Evolutionary conservation across 331 rosid species (phyloP), one percentile per base, ranked within the genome.

Genomic region (Erythrophleum ivorense): DNA sequence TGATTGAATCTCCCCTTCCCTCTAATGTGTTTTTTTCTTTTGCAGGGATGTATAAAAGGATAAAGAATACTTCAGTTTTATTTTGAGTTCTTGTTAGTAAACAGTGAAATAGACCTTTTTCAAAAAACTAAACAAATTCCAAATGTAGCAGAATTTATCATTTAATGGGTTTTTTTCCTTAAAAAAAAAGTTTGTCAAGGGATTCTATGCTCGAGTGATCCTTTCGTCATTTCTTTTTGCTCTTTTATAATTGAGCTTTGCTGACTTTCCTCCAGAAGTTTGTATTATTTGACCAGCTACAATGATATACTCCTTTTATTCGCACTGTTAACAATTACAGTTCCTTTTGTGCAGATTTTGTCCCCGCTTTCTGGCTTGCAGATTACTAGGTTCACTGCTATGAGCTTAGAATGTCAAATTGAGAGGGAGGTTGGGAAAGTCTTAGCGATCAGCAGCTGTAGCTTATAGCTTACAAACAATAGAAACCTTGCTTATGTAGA

Each of bases 401-500:
- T 29, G 43, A 29, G 16, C n/a, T 60, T 16, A 29, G 70, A 1
- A 16, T 41, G 31, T 58, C 10, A 75, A 58, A 11, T 54, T 38
- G 81, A 75, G 31, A 7, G 72, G 15, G n/a, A 65, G 73, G 54
- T 60, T 34, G 19, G 76, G 81, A 75, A 58, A 80, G 82, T 80
- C 70, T 60, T 67, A 54, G 84, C 78, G 24, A 80, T 68, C 81
- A 57, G 87, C 58, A 73, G 53, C 67, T 34, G 83, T 80, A 86
- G 83, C 82, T 78, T 82, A 81, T 76, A 78, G 86, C 79, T 84
- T 76, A 79, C 87, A 78, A 70, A 85, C 65, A 49, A 82, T 78
- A 81, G 81, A 86, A 82, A 76, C 84, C 75, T 72, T 82, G 70
- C 82, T 71, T 82, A 76, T 86, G 90, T 88, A 81, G 90, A 90